Evolutionary conservation across 176 grass and related monocot species (phyloP).

Genomic region (Cenchrus fungigraminus): DNA sequence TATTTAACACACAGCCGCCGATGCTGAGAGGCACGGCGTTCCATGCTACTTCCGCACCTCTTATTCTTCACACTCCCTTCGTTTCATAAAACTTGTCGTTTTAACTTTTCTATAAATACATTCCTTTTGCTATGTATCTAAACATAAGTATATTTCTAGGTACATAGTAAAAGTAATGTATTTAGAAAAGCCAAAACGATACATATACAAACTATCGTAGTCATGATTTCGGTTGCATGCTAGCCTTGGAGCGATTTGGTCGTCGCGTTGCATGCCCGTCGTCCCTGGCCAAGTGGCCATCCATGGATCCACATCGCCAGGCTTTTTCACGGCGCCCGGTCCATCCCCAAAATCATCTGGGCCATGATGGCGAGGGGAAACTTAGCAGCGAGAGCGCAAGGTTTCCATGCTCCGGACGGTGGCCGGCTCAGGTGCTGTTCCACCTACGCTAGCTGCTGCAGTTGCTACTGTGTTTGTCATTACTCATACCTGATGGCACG

Average conservation of each 20-base stretch:
- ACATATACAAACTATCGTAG: too few relatives aligned
- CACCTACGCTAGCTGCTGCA: background rate
- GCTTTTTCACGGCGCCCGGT: background rate
- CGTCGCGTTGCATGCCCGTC: background rate
- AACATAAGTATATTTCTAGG: too few relatives aligned
- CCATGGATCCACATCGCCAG: conserved; percentile 7
- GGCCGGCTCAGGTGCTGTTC: background rate
- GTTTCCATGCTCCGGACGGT: background rate
- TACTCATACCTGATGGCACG: background rate
- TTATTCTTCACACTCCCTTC: too few relatives aligned
- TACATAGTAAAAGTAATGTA: too few relatives aligned
- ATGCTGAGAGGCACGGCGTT: too few relatives aligned
- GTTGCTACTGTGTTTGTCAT: background rate
- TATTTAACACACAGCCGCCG: too few relatives aligned
- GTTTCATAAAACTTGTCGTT: too few relatives aligned
- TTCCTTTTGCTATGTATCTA: too few relatives aligned
- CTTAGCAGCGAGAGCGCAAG: background rate
- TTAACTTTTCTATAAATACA: too few relatives aligned
- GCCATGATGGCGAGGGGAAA: background rate
- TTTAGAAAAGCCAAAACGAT: too few relatives aligned
- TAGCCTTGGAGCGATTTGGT: background rate
- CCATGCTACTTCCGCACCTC: too few relatives aligned
- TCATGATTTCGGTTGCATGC: background rate
- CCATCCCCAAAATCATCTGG: background rate
- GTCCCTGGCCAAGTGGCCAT: too few relatives aligned